A percentile compares a stretch with the other conserved stretches of the same genome.
These are phyloP conservation scores for Discostella stelligera DNA, from an alignment of 352 stramenopile species.

Conservation along the genomic window DNA sequence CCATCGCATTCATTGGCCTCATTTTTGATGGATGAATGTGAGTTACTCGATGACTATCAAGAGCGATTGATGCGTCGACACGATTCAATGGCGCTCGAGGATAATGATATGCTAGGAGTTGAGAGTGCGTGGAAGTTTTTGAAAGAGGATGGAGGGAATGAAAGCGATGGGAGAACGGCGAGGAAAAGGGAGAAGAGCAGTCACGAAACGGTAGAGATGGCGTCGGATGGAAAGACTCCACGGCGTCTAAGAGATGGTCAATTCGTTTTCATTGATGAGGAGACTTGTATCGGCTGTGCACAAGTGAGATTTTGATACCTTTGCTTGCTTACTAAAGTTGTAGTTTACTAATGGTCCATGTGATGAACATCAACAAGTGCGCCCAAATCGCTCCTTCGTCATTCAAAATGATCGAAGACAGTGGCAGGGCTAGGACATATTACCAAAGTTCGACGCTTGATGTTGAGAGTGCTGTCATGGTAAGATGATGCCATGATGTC, in stretches of 20 bases:
- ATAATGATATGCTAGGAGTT: slow-evolving; percentile 13
- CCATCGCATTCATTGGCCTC: slow-evolving; percentile 1
- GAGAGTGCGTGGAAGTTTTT: slow-evolving; percentile 25
- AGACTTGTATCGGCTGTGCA: slow-evolving; percentile 79
- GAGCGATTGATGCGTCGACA: slow-evolving; percentile 23
- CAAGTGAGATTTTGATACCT: slow-evolving; percentile 17
- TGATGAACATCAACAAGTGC: slow-evolving; percentile 35
- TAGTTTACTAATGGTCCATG: background rate
- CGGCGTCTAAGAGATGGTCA: slow-evolving; percentile 70
- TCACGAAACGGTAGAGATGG: slow-evolving; percentile 70
- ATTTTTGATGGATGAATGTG: slow-evolving; percentile 71
- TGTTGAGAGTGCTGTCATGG: slow-evolving; percentile 59
- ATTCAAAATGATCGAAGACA: slow-evolving; percentile 71
- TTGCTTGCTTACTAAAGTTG: background rate
- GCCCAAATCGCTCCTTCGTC: slow-evolving; percentile 53
- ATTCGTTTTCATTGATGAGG: slow-evolving; percentile 82
- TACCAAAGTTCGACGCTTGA: slow-evolving; percentile 55
- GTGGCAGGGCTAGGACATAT: slow-evolving; percentile 69
- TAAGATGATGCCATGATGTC: slow-evolving; percentile 8
- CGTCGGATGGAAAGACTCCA: slow-evolving; percentile 59
- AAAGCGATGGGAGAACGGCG: background rate
- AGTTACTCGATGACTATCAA: slow-evolving; percentile 65
- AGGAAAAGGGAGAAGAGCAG: slow-evolving; percentile 51
- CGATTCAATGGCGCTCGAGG: slow-evolving; percentile 7
- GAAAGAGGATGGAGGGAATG: slow-evolving; percentile 6